Conservation (phyloP, 805 yeast genomes). For the Saccharomyces eubayanus region DNA sequence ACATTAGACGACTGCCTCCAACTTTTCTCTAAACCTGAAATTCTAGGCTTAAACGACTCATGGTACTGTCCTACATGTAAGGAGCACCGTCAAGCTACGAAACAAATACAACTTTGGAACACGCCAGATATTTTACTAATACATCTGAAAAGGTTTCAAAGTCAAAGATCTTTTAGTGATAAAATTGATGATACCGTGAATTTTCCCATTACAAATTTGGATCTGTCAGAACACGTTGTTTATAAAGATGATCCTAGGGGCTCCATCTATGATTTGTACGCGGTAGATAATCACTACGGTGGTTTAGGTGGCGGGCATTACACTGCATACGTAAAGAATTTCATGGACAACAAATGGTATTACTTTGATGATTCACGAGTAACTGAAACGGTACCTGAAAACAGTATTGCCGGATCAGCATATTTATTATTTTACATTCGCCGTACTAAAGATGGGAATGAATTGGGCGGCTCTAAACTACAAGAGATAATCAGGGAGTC, state of each 20-base stretch:
- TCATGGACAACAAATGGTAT: slow-evolving; percentile 73
- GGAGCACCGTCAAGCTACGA: slow-evolving; percentile 84
- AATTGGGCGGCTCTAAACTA: slow-evolving; percentile 44
- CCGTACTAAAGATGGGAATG: slow-evolving; percentile 22
- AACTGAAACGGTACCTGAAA: slow-evolving; percentile 47
- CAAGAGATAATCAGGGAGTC: slow-evolving; percentile 36
- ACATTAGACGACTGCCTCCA: slow-evolving; percentile 67
- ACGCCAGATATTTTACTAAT: slow-evolving; percentile 85
- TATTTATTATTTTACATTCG: slow-evolving; percentile 78
- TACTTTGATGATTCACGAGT: slow-evolving; percentile 84
- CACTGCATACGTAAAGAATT: slow-evolving; percentile 80
- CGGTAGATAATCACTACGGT: slow-evolving; percentile 93
- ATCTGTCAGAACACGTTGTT: slow-evolving; percentile 53
- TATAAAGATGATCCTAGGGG: slow-evolving; percentile 22
- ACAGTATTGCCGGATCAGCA: slow-evolving; percentile 68
- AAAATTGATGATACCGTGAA: slow-evolving; percentile 79
- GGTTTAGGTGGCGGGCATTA: slow-evolving; percentile 97
- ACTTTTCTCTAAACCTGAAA: slow-evolving; percentile 71
- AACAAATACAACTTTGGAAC: slow-evolving; percentile 87
- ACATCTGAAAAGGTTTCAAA: slow-evolving; percentile 85
- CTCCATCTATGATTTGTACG: slow-evolving; percentile 72
- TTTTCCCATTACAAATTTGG: slow-evolving; percentile 79
- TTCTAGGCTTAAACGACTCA: slow-evolving; percentile 76
- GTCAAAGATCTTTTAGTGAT: slow-evolving; percentile 76
- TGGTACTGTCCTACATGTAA: slow-evolving; percentile 93